Percentiles rank a stretch among this genome's conserved stretches.
phyloP scores from a whole-genome alignment of 257 asterid species.

The Solanum rostratum region DNA sequence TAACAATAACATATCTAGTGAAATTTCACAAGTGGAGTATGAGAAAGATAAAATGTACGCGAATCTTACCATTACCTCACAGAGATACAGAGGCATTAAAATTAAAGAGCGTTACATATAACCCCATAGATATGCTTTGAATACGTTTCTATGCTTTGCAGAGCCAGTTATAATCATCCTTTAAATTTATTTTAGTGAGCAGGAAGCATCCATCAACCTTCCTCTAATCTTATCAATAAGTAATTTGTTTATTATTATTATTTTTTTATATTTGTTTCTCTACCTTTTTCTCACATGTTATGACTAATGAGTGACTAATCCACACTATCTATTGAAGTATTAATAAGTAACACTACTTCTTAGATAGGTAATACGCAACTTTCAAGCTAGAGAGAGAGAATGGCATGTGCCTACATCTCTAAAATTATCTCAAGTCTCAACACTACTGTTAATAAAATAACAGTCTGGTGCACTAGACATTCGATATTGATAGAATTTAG shows the following conservation, averaged over 20 bases:
- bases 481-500: rapidly evolving
- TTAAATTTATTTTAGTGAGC: neutral
- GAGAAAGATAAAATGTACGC: too few relatives aligned
- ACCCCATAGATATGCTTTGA: too few relatives aligned
- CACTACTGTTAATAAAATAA: neutral
- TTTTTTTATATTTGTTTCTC: neutral
- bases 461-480: rapidly evolving
- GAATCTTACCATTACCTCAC: too few relatives aligned
- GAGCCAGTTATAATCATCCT: neutral
- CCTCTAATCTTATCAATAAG: neutral
- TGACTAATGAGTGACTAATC: neutral
- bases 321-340: neutral
- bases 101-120: too few relatives aligned
- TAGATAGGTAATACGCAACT: neutral
- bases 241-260: neutral
- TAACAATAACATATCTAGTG: too few relatives aligned
- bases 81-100: too few relatives aligned
- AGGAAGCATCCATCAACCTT: neutral
- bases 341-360: neutral
- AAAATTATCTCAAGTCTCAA: neutral
- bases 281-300: neutral
- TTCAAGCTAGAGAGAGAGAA: too few relatives aligned
- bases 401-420: too few relatives aligned
- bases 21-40: too few relatives aligned
- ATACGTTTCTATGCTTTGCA: neutral